Conservation (phyloP, 768 basidiomycete genomes). For the Macrolepiota fuliginosa region DNA sequence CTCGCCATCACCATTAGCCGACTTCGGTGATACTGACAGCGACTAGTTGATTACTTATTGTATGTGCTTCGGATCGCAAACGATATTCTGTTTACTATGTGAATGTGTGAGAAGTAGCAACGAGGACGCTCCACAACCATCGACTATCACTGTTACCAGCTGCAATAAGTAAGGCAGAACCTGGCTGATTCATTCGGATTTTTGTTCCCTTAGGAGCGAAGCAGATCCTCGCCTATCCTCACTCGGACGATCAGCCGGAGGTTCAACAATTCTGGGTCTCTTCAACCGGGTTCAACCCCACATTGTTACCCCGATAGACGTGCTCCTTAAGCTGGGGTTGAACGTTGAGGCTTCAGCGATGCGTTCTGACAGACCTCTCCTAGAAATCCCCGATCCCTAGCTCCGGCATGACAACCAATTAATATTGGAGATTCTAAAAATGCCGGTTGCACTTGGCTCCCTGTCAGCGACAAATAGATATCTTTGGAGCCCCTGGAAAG, state of each 20-base stretch:
- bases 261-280: not conserved
- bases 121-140: not conserved
- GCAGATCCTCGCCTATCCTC: not conserved
- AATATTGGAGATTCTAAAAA: conserved; percentile 1
- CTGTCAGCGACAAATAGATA: not conserved
- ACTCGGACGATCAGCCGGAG: not conserved
- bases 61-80: not conserved
- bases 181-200: not conserved
- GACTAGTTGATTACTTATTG: not conserved
- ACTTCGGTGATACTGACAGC: not conserved
- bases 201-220: not conserved
- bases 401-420: not conserved
- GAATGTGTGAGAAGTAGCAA: not conserved
- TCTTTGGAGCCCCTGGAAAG: not conserved
- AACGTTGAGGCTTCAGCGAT: not conserved
- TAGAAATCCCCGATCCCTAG: not conserved
- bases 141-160: not conserved
- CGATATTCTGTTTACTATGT: not conserved
- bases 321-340: not conserved
- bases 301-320: not conserved
- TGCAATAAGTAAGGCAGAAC: not conserved
- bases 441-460: not conserved
- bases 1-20: not conserved
- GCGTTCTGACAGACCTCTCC: not conserved
- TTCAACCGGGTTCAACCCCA: not conserved